Conservation (phyloP, 768 basidiomycete genomes). For the Pulveroboletus sp. region DNA sequence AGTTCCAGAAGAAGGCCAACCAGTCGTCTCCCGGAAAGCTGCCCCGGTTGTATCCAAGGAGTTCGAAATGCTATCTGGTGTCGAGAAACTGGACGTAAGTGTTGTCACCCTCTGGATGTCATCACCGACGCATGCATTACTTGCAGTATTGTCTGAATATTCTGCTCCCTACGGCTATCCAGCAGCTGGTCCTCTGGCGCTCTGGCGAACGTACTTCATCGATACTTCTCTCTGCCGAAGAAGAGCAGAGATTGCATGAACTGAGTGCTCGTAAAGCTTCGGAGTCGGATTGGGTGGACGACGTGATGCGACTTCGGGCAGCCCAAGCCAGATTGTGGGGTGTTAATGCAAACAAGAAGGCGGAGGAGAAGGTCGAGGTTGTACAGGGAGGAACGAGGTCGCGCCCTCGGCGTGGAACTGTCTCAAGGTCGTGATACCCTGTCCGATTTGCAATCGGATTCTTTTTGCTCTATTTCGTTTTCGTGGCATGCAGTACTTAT, state of each 20-base stretch:
- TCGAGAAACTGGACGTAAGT: conserved; percentile 53
- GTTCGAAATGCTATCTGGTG: conserved; percentile 40
- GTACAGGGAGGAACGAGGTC: conserved; percentile 28
- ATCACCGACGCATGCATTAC: background rate
- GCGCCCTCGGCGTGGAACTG: conserved; percentile 23
- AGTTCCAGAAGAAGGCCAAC: conserved; percentile 11
- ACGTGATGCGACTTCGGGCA: conserved; percentile 43
- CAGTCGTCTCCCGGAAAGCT: background rate
- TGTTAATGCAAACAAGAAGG: conserved; percentile 27
- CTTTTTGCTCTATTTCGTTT: conserved; percentile 11
- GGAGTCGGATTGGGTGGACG: conserved; percentile 68
- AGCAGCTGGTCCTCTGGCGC: conserved; percentile 75
- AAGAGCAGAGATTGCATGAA: conserved; percentile 54
- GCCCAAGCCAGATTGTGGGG: conserved; percentile 39
- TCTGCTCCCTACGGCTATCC: conserved; percentile 64
- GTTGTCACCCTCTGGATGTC: background rate
- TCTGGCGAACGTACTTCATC: conserved; percentile 50
- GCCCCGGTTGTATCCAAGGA: conserved; percentile 37
- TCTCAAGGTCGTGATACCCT: conserved; percentile 16
- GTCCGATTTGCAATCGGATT: background rate
- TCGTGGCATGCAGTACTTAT: background rate
- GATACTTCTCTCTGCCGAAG: conserved; percentile 45
- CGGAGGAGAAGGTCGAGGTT: conserved; percentile 18
- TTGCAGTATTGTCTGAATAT: conserved; percentile 67
- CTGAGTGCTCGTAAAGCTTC: conserved; percentile 44